Percentiles rank a stretch among this genome's conserved stretches.
These are phyloP conservation scores for Golubevia sp. DNA, from an alignment of 1,284 basidiomycete genomes.

Conservation along the genomic window DNA sequence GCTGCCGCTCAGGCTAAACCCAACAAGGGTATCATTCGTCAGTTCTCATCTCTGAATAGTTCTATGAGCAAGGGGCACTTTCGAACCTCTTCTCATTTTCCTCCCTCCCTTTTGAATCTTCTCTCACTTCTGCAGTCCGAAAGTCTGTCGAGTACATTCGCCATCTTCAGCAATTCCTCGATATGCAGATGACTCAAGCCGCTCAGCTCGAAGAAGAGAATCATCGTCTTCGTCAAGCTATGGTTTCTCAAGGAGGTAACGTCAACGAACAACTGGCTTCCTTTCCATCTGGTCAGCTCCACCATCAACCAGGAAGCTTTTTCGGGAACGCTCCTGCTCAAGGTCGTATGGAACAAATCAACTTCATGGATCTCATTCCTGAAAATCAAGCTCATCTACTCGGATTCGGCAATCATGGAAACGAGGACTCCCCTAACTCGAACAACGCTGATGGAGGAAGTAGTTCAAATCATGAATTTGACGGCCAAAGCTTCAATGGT, in stretches of 20 bases:
- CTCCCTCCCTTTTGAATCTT: not conserved
- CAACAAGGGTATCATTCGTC: constrained; percentile 53
- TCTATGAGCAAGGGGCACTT: not conserved
- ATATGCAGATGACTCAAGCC: constrained; percentile 47
- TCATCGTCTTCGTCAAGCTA: not conserved
- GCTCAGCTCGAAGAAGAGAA: constrained; percentile 32
- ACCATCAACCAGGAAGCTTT: not conserved
- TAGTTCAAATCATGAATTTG: not conserved
- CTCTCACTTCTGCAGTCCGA: constrained; percentile 15
- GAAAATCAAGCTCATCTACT: not conserved
- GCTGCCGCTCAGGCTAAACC: constrained; percentile 53
- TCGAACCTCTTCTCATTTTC: not conserved
- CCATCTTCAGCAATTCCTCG: constrained; percentile 48
- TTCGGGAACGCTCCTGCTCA: not conserved
- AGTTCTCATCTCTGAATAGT: constrained; percentile 4
- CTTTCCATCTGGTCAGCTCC: not conserved
- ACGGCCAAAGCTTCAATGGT: not conserved
- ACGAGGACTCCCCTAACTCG: not conserved
- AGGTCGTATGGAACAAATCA: not conserved
- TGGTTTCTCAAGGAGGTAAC: not conserved
- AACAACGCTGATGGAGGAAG: not conserved
- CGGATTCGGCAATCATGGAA: not conserved
- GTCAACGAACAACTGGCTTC: not conserved
- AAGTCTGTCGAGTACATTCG: constrained; percentile 57
- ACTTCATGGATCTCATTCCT: not conserved